These are phyloP conservation scores for Vitis amurensis DNA, from an alignment of 164 flowering plant species.

Conservation along the genomic window DNA sequence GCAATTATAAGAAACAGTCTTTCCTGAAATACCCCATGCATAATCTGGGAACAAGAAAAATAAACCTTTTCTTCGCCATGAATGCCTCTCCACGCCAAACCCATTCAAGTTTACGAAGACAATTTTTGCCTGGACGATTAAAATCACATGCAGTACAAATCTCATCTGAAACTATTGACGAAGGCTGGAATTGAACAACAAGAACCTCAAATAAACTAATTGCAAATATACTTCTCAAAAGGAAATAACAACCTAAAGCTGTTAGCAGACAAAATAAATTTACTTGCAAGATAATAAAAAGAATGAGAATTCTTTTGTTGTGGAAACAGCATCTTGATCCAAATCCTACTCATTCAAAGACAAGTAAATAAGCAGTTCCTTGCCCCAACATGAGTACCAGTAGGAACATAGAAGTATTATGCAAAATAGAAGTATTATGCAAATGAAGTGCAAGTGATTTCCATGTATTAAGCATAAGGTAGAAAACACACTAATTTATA, in stretches of 20 bases:
- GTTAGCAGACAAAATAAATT: no score
- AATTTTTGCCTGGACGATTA: conserved; percentile 96
- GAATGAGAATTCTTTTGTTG: no score
- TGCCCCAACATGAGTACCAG: no score
- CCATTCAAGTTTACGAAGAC: conserved; percentile 98
- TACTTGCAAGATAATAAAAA: no score
- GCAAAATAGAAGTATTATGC: no score
- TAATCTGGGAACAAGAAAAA: conserved; percentile 13
- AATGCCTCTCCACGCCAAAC: conserved; percentile 98
- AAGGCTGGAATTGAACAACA: conserved; percentile 61
- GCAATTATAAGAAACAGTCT: conserved; percentile 5
- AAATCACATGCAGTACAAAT: conserved; percentile 98
- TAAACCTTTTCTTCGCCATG: conserved; percentile 92
- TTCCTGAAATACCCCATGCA: neutral
- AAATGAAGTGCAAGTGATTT: neutral
- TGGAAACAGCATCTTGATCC: no score
- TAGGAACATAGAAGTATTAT: no score
- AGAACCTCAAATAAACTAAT: conserved; percentile 3
- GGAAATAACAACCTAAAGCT: no score
- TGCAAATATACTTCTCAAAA: neutral
- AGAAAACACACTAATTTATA: no score
- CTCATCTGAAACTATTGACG: conserved; percentile 95
- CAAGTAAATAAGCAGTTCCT: no score
- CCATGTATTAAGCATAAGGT: neutral
- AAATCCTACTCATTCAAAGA: no score